These are phyloP conservation scores for Sporisorium reilianum DNA, from an alignment of 1,284 basidiomycete genomes.

Conservation along the genomic window DNA sequence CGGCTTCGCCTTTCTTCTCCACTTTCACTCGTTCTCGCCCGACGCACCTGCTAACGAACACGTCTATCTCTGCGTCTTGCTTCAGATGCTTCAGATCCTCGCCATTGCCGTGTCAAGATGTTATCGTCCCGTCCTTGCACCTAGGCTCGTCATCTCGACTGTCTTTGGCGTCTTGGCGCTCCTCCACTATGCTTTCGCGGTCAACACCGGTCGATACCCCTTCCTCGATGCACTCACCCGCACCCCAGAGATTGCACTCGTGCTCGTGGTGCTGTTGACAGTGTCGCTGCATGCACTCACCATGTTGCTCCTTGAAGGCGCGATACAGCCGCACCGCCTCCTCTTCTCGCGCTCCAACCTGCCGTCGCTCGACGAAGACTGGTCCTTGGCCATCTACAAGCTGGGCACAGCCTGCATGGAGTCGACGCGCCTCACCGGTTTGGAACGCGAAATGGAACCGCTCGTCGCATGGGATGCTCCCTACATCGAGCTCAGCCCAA, in stretches of 20 bases:
- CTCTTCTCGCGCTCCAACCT: conserved; percentile 53
- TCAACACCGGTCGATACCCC: conserved; percentile 47
- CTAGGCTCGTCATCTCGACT: conserved; percentile 53
- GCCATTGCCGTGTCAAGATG: conserved; percentile 36
- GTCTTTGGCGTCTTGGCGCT: conserved; percentile 50
- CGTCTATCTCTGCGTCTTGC: conserved; percentile 59
- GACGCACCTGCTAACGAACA: conserved; percentile 56
- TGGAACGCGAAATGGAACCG: conserved; percentile 55
- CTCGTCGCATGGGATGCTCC: conserved; percentile 51
- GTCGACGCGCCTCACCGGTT: conserved; percentile 59
- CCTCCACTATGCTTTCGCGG: conserved; percentile 53
- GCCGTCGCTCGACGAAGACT: conserved; percentile 59
- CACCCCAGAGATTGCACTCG: conserved; percentile 51
- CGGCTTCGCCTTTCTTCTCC: conserved; percentile 61
- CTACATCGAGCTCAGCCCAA: conserved; percentile 57
- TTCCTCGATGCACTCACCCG: conserved; percentile 58
- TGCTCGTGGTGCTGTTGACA: conserved; percentile 56
- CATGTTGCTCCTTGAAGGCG: conserved; percentile 56
- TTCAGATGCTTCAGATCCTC: conserved; percentile 58
- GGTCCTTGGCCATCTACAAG: conserved; percentile 61
- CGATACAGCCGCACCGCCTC: conserved; percentile 44
- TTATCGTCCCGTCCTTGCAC: conserved; percentile 36
- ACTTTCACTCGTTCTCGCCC: conserved; percentile 55
- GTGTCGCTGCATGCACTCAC: conserved; percentile 58
- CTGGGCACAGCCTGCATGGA: conserved; percentile 65